These are phyloP conservation scores for Aspergillus chevalieri DNA, from an alignment of 2,329 filamentous ascomycete genomes.

Conservation along the genomic window DNA sequence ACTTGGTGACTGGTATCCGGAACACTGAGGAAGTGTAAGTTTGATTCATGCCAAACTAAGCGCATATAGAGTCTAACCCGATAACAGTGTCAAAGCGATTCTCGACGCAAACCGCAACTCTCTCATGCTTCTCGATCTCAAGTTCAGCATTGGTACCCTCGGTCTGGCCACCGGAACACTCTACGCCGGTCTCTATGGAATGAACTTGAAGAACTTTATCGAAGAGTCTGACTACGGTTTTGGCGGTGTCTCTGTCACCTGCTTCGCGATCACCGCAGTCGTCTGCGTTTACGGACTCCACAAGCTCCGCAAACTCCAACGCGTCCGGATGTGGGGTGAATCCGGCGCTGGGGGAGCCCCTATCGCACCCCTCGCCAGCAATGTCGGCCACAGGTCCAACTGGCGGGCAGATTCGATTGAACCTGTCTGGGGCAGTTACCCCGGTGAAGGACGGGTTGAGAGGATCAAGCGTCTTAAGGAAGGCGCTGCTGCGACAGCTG, in stretches of 20 bases:
- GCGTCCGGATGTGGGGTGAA: constrained; percentile 77
- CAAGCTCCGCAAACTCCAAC: constrained; percentile 78
- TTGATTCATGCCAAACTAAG: background rate
- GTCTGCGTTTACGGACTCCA: constrained; percentile 79
- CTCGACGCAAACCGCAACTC: constrained; percentile 96
- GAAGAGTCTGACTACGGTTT: constrained; percentile 91
- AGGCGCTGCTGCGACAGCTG: constrained; percentile 19
- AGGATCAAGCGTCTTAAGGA: constrained; percentile 33
- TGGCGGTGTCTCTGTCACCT: constrained; percentile 63
- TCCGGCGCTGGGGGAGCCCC: constrained; percentile 34
- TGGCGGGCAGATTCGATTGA: constrained; percentile 42
- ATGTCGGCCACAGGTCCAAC: constrained; percentile 26
- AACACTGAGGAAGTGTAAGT: constrained; percentile 97
- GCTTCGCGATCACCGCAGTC: constrained; percentile 64
- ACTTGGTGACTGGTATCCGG: constrained; percentile 86
- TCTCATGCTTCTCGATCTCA: constrained; percentile 93
- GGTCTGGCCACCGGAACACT: constrained; percentile 94
- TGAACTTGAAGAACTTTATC: constrained; percentile 98
- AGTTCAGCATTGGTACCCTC: constrained; percentile 90
- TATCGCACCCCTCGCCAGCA: constrained; percentile 20
- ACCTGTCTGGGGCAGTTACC: constrained; percentile 33
- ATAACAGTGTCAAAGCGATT: constrained; percentile 77
- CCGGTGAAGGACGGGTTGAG: constrained; percentile 33
- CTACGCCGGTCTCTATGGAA: constrained; percentile 96
- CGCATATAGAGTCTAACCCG: constrained; percentile 12